Percentiles rank a stretch among this genome's conserved stretches.
These are phyloP conservation scores for Drechslerella stenobrocha DNA, from an alignment of 2,329 filamentous ascomycete genomes.

Conservation along the genomic window DNA sequence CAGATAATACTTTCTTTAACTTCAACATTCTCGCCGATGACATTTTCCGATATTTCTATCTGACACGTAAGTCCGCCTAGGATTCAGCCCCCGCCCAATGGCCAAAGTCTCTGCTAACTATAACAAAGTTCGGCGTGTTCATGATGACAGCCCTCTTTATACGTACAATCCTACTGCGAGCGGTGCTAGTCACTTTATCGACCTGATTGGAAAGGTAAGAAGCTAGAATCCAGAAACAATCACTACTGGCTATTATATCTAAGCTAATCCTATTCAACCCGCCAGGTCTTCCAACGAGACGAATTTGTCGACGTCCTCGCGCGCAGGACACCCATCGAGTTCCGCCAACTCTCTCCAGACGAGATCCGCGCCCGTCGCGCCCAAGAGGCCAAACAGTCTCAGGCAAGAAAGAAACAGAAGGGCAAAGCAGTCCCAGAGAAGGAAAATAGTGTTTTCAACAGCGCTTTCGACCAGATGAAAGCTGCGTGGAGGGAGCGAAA, in stretches of 20 bases:
- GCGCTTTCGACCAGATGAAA: too few relatives aligned
- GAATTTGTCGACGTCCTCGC: constrained; percentile 6
- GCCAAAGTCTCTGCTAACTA: neutral
- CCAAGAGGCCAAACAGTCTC: neutral
- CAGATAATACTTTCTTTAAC: constrained; percentile 7
- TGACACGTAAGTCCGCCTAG: constrained; percentile 8
- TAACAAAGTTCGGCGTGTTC: constrained; percentile 16
- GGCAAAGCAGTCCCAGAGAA: too few relatives aligned
- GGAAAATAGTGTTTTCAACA: too few relatives aligned
- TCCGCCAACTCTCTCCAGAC: neutral
- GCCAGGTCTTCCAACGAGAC: constrained; percentile 13
- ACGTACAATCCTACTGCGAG: constrained; percentile 6
- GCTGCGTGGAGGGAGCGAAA: too few relatives aligned
- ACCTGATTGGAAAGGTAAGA: constrained; percentile 6
- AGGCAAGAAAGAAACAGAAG: neutral
- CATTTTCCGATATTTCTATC: constrained; percentile 12
- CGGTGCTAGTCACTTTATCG: neutral
- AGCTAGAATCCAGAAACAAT: too few relatives aligned
- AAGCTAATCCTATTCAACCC: neutral
- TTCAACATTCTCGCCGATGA: constrained; percentile 1
- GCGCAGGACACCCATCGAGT: constrained; percentile 19
- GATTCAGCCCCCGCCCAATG: neutral
- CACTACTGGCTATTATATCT: neutral
- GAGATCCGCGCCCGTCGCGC: neutral
- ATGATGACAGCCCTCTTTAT: constrained; percentile 10